These are phyloP conservation scores for Chrysanthemum seticuspe DNA, from an alignment of 129 eudicot genomes.

Conservation along the genomic window DNA sequence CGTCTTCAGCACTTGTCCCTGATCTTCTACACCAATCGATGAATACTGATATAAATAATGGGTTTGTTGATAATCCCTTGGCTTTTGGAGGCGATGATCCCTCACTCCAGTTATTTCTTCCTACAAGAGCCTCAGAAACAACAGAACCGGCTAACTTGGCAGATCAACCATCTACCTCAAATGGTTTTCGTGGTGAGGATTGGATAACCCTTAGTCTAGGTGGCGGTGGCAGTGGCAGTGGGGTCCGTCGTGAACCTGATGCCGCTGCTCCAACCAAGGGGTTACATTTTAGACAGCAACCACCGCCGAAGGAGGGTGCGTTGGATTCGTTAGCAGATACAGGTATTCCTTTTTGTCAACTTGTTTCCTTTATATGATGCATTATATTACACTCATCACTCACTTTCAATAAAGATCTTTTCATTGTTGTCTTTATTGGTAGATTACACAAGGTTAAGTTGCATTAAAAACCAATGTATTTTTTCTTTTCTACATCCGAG, in stretches of 20 bases:
- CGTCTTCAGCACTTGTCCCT: slow-evolving; percentile 43
- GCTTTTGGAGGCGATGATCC: slow-evolving; percentile 79
- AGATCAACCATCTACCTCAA: slow-evolving; percentile 55
- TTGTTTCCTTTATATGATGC: not conserved
- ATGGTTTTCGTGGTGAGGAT: slow-evolving; percentile 64
- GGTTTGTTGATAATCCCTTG: slow-evolving; percentile 68
- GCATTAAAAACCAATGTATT: too few relatives aligned
- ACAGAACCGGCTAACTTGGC: slow-evolving; percentile 42
- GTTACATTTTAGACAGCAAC: slow-evolving; percentile 38
- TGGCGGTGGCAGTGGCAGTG: slow-evolving; percentile 45
- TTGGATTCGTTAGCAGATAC: slow-evolving; percentile 64
- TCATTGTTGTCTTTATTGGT: not conserved
- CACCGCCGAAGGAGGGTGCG: slow-evolving; percentile 43
- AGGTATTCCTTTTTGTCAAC: slow-evolving; percentile 37
- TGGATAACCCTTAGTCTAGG: slow-evolving; percentile 97
- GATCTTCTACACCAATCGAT: slow-evolving; percentile 38
- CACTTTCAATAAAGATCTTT: not conserved
- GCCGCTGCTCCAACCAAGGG: slow-evolving; percentile 31
- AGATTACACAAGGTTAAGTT: not conserved
- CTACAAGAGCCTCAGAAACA: slow-evolving; percentile 67
- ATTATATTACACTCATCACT: not conserved
- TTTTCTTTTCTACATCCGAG: too few relatives aligned
- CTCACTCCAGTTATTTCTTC: slow-evolving; percentile 81
- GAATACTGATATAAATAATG: slow-evolving; percentile 28
- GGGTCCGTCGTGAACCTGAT: slow-evolving; percentile 43